Percentiles rank a stretch among this genome's conserved stretches.
Conservation (phyloP, 345 rosid species). For the Lenwebbia sp. region DNA sequence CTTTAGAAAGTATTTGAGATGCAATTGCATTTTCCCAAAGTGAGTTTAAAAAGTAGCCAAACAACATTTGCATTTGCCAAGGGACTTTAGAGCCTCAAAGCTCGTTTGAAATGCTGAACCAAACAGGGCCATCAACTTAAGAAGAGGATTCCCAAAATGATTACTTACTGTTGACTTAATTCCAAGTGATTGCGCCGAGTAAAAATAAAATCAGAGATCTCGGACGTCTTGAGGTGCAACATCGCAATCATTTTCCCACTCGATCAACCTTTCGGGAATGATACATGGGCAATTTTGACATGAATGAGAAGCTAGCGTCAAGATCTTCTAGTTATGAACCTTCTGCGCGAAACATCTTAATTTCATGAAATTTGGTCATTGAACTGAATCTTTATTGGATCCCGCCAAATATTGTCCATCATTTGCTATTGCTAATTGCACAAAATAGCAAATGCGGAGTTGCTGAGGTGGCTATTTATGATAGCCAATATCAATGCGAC, state of each 20-base stretch:
- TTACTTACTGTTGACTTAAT: too few species aligned
- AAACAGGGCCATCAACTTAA: too few species aligned
- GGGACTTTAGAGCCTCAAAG: too few species aligned
- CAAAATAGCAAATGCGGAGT: background rate
- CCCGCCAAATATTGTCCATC: background rate
- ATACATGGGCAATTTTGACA: background rate
- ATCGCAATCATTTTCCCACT: background rate
- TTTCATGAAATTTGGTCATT: background rate
- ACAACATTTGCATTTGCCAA: too few species aligned
- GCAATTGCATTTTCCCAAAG: too few species aligned
- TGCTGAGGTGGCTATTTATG: background rate
- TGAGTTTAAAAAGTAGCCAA: too few species aligned
- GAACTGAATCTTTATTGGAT: background rate
- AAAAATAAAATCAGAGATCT: background rate
- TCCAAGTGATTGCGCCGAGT: background rate
- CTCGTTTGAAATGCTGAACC: too few species aligned
- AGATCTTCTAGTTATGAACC: background rate
- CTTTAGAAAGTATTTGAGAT: too few species aligned
- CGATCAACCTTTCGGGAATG: background rate
- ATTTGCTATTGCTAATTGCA: background rate
- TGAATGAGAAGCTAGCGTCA: fast-evolving
- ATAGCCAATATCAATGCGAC: background rate
- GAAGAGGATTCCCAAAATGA: too few species aligned
- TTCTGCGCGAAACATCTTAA: background rate
- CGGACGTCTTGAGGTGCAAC: background rate